Conservation (phyloP, 176 grass and related monocot species). For the Cenchrus purpureus region DNA sequence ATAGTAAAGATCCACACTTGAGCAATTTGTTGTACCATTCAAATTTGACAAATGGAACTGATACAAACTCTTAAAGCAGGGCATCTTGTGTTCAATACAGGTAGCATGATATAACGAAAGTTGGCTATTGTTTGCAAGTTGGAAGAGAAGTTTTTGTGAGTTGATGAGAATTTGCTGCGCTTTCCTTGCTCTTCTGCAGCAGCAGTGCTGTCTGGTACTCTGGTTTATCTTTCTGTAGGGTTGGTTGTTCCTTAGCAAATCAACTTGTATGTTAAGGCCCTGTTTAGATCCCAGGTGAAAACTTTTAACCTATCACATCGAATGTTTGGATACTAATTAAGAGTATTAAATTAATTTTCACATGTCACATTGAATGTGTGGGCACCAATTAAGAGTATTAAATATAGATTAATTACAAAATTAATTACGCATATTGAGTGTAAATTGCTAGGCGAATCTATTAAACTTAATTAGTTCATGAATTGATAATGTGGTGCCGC, state of each 20-base stretch:
- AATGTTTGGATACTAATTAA: no score
- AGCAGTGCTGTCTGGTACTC: not conserved
- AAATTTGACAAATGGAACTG: slow-evolving; percentile 44
- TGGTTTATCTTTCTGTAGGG: not conserved
- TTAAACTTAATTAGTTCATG: no score
- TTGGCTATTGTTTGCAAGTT: slow-evolving; percentile 16
- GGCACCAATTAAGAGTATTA: no score
- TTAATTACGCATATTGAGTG: no score
- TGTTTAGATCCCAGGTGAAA: no score
- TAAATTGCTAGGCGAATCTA: no score
- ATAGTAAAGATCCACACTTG: slow-evolving; percentile 35
- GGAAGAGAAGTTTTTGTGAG: not conserved
- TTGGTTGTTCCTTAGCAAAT: not conserved
- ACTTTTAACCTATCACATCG: no score
- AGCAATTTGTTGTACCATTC: slow-evolving; percentile 38
- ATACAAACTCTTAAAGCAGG: slow-evolving; percentile 3
- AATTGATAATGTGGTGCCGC: no score
- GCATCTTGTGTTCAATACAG: slow-evolving; percentile 7
- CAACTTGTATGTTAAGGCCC: not conserved
- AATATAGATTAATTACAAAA: no score
- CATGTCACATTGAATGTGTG: no score
- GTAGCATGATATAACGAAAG: slow-evolving; percentile 11
- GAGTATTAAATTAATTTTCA: no score
- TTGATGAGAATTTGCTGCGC: not conserved
- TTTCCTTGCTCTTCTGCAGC: not conserved